phyloP scores from a whole-genome alignment of 495 filamentous ascomycete genomes.

The Usnea hakonensis region DNA sequence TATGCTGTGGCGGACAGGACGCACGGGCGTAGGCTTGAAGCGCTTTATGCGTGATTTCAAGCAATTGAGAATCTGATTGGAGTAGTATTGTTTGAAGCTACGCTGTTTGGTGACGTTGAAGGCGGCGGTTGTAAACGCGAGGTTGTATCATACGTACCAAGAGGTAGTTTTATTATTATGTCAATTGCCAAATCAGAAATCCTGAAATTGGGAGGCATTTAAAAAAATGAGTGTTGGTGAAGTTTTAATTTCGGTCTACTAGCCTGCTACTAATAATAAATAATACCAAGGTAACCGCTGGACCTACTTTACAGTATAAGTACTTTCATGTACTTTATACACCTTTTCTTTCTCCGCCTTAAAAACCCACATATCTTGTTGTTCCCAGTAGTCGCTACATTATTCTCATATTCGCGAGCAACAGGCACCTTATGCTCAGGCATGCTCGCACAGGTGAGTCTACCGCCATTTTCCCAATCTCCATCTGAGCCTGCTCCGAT shows the following conservation, averaged over 20 bases:
- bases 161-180: no score
- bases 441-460: slow-evolving; percentile 1
- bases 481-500: neutral
- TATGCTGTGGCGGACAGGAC: neutral
- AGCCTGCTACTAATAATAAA: slow-evolving; percentile 1
- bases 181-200: neutral
- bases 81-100: no score
- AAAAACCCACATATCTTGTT: neutral
- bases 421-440: neutral
- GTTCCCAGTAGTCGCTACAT: no score
- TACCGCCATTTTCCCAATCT: neutral
- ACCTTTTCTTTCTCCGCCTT: neutral
- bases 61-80: neutral
- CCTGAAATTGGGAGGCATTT: neutral
- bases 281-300: no score
- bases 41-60: neutral
- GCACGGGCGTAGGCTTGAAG: neutral
- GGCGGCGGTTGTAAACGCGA: neutral
- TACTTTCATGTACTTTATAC: neutral
- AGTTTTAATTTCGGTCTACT: neutral
- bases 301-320: no score
- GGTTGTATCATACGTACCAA: no score
- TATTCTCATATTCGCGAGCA: neutral
- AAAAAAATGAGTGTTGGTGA: no score
- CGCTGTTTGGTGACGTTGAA: neutral